phyloP scores from a whole-genome alignment of 192 early-diverging fungal genomes.

The Radiomyces spectabilis region DNA sequence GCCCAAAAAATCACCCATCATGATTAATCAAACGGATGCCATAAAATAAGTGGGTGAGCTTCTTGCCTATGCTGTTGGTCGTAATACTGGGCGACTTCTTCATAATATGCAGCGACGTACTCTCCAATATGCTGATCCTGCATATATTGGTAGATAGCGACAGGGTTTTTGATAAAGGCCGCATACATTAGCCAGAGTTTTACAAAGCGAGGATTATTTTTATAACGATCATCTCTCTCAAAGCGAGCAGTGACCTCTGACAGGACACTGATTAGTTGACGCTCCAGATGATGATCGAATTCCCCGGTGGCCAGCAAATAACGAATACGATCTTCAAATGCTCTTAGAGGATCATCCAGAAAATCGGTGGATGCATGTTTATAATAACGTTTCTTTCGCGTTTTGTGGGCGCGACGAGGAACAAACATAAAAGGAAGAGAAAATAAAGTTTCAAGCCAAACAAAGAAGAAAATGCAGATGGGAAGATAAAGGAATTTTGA shows the following conservation, averaged over 20 bases:
- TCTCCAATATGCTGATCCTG: neutral
- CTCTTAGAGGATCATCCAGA: neutral
- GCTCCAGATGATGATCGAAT: neutral
- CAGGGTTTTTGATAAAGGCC: neutral
- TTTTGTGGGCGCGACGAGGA: no score
- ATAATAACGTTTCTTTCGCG: no score
- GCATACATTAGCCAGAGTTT: conserved; percentile 10
- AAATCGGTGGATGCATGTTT: neutral
- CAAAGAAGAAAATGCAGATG: no score
- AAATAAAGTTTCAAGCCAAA: no score
- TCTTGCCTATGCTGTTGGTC: neutral
- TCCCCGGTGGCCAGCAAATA: neutral
- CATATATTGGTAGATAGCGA: conserved; percentile 2
- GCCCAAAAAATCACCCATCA: no score
- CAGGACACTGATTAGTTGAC: neutral
- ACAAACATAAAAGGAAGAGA: no score
- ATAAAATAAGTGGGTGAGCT: neutral
- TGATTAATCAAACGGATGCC: neutral
- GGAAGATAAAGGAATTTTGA: no score
- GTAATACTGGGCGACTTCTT: neutral
- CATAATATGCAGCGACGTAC: neutral
- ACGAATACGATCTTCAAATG: neutral
- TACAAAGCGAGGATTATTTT: conserved; percentile 1
- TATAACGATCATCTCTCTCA: neutral
- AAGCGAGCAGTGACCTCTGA: no score